Evolutionary conservation across 179 eudicot species (phyloP).

Genomic region (Patellifolia procumbens): DNA sequence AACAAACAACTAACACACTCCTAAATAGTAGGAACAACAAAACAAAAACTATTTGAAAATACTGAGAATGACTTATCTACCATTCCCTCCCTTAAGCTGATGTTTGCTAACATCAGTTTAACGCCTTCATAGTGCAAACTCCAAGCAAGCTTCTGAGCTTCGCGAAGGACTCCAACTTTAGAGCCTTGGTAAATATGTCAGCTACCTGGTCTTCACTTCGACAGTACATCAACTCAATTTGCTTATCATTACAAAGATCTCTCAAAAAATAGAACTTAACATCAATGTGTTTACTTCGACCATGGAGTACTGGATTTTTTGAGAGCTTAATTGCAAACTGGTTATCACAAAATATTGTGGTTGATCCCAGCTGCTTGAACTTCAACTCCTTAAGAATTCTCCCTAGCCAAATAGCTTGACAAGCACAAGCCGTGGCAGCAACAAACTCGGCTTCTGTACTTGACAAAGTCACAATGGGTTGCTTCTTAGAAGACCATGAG

Average conservation of each 20-base stretch:
- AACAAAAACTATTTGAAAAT: no score
- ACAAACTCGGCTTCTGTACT: slow-evolving; percentile 1
- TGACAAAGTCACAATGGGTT: not conserved
- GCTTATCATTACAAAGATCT: not conserved
- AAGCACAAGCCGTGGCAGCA: slow-evolving; percentile 8
- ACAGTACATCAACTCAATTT: not conserved
- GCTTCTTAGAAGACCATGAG: slow-evolving; percentile 11
- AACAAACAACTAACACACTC: no score
- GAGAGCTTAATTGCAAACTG: slow-evolving; percentile 3
- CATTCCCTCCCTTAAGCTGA: slow-evolving; percentile 10
- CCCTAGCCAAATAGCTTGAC: not conserved
- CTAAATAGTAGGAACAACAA: no score
- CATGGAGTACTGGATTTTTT: not conserved
- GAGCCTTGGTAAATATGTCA: slow-evolving; percentile 7
- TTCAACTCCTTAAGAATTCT: no score
- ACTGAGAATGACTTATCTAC: no score
- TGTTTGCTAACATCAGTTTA: slow-evolving; percentile 2
- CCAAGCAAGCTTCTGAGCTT: not conserved
- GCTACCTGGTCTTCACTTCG: slow-evolving; percentile 6
- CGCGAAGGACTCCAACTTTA: not conserved
- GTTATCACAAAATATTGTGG: not conserved
- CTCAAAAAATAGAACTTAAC: slow-evolving; percentile 6
- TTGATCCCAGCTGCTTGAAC: not conserved
- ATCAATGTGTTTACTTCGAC: slow-evolving; percentile 12
- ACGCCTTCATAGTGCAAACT: not conserved